A percentile compares a stretch with the other conserved stretches of the same genome.
These are phyloP conservation scores for Aristolochia fimbriata DNA, from an alignment of 164 flowering plant genomes.

Conservation along the genomic window DNA sequence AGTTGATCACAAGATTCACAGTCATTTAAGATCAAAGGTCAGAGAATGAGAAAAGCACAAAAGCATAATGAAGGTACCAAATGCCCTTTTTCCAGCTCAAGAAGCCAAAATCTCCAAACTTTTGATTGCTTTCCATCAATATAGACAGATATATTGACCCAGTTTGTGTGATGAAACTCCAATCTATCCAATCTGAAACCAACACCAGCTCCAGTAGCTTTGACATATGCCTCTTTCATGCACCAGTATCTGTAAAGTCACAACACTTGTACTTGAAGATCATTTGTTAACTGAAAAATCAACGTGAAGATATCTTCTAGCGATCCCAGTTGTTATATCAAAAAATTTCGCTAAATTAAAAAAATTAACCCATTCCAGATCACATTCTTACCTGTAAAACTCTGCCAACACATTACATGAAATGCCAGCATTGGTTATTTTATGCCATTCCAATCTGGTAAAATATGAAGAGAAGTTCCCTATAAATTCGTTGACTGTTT, in stretches of 20 bases:
- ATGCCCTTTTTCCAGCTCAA: constrained; percentile 37
- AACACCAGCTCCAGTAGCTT: constrained; percentile 71
- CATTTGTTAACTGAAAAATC: no score
- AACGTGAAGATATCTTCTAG: no score
- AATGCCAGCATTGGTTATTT: constrained; percentile 35
- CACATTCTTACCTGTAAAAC: constrained; percentile 50
- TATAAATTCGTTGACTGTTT: constrained; percentile 38
- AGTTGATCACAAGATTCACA: not conserved
- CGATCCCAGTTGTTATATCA: no score
- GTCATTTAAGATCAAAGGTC: not conserved
- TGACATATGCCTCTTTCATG: constrained; percentile 79
- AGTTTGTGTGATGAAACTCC: constrained; percentile 58
- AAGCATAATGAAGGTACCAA: constrained; percentile 29
- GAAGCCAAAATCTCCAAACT: constrained; percentile 68
- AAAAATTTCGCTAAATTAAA: not conserved
- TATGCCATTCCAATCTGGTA: constrained; percentile 57
- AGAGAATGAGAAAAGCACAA: not conserved
- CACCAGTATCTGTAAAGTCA: constrained; percentile 64
- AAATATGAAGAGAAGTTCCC: constrained; percentile 48
- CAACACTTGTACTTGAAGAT: no score
- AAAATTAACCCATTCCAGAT: not conserved
- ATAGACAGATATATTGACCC: constrained; percentile 46
- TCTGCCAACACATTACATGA: constrained; percentile 32
- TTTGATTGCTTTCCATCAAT: constrained; percentile 31
- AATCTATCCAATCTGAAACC: constrained; percentile 37